Base-by-base conservation (phyloP, 176 grass and related monocot genomes). In the Chloris gayana region DNA sequence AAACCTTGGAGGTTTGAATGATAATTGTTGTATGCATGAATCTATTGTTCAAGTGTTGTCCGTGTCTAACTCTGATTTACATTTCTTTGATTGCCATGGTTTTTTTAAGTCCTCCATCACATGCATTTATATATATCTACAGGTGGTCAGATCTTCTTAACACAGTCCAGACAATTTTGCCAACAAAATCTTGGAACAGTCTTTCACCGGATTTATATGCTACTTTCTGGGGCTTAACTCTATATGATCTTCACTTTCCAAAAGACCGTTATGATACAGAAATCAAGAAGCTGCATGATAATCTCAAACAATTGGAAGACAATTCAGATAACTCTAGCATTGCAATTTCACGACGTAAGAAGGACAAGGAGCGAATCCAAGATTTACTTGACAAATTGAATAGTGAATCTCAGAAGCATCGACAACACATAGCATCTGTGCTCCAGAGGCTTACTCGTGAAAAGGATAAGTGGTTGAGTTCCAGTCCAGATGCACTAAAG, bases 331-430 rank as follows among this genome's bases (percentile, higher is more conserved):
- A 92, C 42, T 95, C 96, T 60, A 99, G 91, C 74, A 73, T 95
- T 54, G 92, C 96, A 73, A 99, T 95, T 38, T 93, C 96, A 78
- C 90, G 94, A 69, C 90, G 96, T 61, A 99, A 99, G 73, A 99
- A 99, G 78, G 96, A 99, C 69, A 99, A 99, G 82, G 96, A 99
- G 84, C 91, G 91, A 38, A 93, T 99, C 86, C 96, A 99, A 82
- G 96, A 99, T 78, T 79, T 99, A 80, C 85, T 99, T 41, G 96
- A 95, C 76, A 95, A 83, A 89, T 89, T 95, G 74, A 86, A 81
- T 64, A 76, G 74, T 80, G 92, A 99, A 86, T 93, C 91, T 73
- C 74, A 89, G 58, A 95, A 91, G 92, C 96, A 99, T 60, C 84
- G 95, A 37, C 88, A 88, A 10, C 96, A 99, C 29, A 74, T 95